Evolutionary conservation across 441 rosid species (phyloP).

Genomic region (Mallotus repandus): DNA sequence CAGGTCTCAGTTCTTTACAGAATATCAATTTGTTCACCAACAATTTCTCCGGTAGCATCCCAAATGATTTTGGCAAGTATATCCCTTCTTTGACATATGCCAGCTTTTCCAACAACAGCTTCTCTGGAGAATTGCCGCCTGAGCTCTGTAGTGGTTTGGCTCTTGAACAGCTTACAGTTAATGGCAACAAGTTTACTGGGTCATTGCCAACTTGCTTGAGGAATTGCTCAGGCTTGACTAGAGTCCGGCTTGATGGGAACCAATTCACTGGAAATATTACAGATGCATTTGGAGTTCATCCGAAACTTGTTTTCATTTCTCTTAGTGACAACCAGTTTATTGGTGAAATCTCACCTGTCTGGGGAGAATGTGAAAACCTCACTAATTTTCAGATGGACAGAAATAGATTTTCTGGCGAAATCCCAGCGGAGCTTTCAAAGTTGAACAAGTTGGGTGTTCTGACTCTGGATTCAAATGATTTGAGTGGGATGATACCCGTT

Average conservation of each 20-base stretch:
- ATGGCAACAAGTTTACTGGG: slow-evolving; percentile 55
- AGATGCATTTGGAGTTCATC: slow-evolving; percentile 52
- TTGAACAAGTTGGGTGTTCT: slow-evolving; percentile 37
- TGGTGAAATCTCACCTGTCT: slow-evolving; percentile 47
- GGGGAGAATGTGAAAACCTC: slow-evolving; percentile 65
- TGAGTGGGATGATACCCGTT: slow-evolving; percentile 48
- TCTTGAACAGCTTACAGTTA: slow-evolving; percentile 40
- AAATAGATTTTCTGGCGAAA: slow-evolving; percentile 51
- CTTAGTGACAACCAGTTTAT: slow-evolving; percentile 46
- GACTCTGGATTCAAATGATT: slow-evolving; percentile 41
- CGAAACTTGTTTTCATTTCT: slow-evolving; percentile 34
- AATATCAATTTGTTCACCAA: slow-evolving; percentile 25
- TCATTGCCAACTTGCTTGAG: slow-evolving; percentile 59
- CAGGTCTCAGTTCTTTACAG: slow-evolving; percentile 17
- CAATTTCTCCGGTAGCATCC: slow-evolving; percentile 29
- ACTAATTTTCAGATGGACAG: slow-evolving; percentile 47
- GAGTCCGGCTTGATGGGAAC: slow-evolving; percentile 60
- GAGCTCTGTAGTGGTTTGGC: slow-evolving; percentile 53
- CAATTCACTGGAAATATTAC: slow-evolving; percentile 52
- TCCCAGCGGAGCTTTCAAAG: slow-evolving; percentile 54
- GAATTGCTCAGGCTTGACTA: slow-evolving; percentile 37
- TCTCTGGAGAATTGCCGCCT: slow-evolving; percentile 56
- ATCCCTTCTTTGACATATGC: slow-evolving; percentile 36
- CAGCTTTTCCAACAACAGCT: slow-evolving; percentile 66
- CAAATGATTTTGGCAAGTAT: slow-evolving; percentile 30